Evolutionary conservation across 2,329 filamentous ascomycete genomes (phyloP), one percentile per base, ranked within the genome.

Genomic region (Colletotrichum sansevieriae): DNA sequence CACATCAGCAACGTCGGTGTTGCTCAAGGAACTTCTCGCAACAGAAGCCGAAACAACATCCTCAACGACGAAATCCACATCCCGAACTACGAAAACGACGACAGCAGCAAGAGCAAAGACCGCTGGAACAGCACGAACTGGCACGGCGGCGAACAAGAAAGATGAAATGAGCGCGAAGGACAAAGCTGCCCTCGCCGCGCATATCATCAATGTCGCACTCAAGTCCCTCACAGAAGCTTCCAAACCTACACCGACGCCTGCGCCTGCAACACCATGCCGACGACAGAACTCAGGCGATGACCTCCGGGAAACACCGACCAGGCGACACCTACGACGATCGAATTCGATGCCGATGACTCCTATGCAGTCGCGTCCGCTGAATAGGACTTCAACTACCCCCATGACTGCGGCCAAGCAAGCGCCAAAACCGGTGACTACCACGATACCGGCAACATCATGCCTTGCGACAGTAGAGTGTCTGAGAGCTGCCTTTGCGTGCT

Each of bases 151-250:
- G 70, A 72, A 83, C 39, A 77, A 76, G 51, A 77, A 78, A 39
- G 80, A 81, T 58, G 79, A 80, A 54, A 77, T 91, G 35, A 80
- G 85, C 4, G 76, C 83, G 5, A 88, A 86, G 73, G 91, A 93
- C 66, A 88, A 86, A 76, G 89, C 89, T 58, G 83, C 87, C 51
- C 80, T 95, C 41, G 92, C 92, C 12, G 93, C 92, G 0, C 88
- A 94, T 70, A 83, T 93, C 41, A 88, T 94, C 74, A 95, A 95
- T 76, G 82, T 83, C 7, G 85, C 90, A 1, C 83, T 95, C 44
- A 94, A 92, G 74, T 84, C 87, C 10, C 83, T 95, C 3, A 85
- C 85, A n/a, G 89, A 92, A 64, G 89, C 89, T 0, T 83, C 89
- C 20, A 94, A 90, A 75, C 78, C 81, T 2, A 70, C 79, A 3